phyloP scores from a whole-genome alignment of 2,329 filamentous ascomycete species.

The Fusarium incarnatum region DNA sequence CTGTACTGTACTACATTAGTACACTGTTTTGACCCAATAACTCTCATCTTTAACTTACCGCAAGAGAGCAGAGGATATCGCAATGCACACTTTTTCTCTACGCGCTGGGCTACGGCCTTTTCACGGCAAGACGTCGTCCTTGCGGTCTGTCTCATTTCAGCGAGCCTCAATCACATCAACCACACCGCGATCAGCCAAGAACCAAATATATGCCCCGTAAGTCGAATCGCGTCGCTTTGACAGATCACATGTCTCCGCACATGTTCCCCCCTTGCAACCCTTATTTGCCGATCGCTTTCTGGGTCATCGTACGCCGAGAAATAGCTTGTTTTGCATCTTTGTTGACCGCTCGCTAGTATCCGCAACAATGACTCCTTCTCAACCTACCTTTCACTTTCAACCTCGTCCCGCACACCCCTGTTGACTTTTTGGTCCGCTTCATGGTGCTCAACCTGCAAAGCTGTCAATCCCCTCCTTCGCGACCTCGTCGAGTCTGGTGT shows the following conservation, averaged over 20 bases:
- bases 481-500: slow-evolving; percentile 63
- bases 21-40: not conserved
- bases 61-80: not conserved
- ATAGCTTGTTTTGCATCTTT: slow-evolving; percentile 9
- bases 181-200: slow-evolving; percentile 45
- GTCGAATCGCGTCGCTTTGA: slow-evolving; percentile 30
- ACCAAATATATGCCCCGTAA: slow-evolving; percentile 53
- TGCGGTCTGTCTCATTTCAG: slow-evolving; percentile 8
- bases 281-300: slow-evolving; percentile 40
- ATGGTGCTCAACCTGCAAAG: slow-evolving; percentile 66
- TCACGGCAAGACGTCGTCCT: slow-evolving; percentile 6
- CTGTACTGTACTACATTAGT: not conserved
- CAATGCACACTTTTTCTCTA: slow-evolving; percentile 17
- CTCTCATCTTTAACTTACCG: not conserved
- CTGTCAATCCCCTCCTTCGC: slow-evolving; percentile 61
- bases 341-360: slow-evolving; percentile 56
- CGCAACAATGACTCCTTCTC: slow-evolving; percentile 66
- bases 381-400: slow-evolving; percentile 66
- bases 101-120: slow-evolving; percentile 21
- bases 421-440: slow-evolving; percentile 71
- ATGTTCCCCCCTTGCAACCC: slow-evolving; percentile 20
- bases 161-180: slow-evolving; percentile 43
- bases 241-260: slow-evolving; percentile 28
- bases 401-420: slow-evolving; percentile 65
- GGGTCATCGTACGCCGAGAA: slow-evolving; percentile 19